These are phyloP conservation scores for Penicillium taxi DNA, from an alignment of 495 filamentous ascomycete species.

Conservation along the genomic window DNA sequence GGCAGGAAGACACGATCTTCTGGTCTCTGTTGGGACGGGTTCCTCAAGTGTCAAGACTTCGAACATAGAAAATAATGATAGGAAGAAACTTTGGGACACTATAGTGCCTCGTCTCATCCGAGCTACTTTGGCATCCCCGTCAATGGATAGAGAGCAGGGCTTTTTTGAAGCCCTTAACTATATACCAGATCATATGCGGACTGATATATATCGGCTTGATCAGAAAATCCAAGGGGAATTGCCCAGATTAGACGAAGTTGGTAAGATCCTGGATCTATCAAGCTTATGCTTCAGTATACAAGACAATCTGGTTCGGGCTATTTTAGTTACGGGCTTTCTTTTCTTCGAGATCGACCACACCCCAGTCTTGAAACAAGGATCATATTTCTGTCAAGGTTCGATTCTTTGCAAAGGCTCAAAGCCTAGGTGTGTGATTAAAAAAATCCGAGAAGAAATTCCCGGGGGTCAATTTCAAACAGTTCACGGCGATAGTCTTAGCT, in stretches of 20 bases:
- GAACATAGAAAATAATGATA: neutral
- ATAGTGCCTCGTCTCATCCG: constrained; percentile 10
- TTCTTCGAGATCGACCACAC: constrained; percentile 19
- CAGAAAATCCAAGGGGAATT: constrained; percentile 4
- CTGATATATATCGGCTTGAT: constrained; percentile 14
- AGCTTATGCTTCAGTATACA: constrained; percentile 7
- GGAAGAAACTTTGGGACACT: constrained; percentile 1
- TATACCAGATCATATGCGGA: constrained; percentile 7
- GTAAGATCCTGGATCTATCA: constrained; percentile 5
- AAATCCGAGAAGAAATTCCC: constrained; percentile 8
- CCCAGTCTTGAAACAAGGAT: constrained; percentile 7
- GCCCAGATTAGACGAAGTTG: constrained; percentile 17
- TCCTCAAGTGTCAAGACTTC: neutral
- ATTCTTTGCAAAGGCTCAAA: constrained; percentile 6
- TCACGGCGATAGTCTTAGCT: constrained; percentile 6
- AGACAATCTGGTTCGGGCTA: constrained; percentile 10
- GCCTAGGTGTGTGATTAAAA: constrained; percentile 10
- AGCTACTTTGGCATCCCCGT: constrained; percentile 13
- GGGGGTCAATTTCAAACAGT: constrained; percentile 6
- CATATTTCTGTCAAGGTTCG: constrained; percentile 6
- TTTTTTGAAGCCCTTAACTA: constrained; percentile 18
- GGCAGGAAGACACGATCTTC: constrained; percentile 16
- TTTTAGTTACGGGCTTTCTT: constrained; percentile 14
- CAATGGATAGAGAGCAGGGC: constrained; percentile 16
- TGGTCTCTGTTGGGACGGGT: constrained; percentile 31